Conservation (phyloP, 2,329 filamentous ascomycete genomes). For the Botryosphaeria dothidea region DNA sequence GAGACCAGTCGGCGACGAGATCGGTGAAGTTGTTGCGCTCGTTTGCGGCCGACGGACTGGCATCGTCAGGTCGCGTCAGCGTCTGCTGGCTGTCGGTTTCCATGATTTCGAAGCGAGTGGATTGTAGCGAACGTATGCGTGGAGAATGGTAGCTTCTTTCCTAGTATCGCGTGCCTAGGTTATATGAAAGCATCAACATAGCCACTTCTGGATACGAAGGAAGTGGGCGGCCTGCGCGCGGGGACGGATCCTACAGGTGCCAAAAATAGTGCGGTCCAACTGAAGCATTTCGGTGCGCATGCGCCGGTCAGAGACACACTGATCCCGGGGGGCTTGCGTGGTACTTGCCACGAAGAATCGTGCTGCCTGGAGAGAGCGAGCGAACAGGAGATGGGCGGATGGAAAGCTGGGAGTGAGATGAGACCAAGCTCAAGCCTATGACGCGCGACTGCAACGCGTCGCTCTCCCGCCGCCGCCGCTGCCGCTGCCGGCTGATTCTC, state of each 20-base stretch:
- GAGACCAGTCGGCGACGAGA: constrained; percentile 10
- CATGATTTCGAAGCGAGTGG: not conserved
- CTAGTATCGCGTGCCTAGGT: not conserved
- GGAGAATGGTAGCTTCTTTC: not conserved
- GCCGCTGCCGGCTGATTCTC: not conserved
- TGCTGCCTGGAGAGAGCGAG: constrained; percentile 2
- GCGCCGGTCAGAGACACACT: not conserved
- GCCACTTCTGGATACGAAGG: constrained; percentile 12
- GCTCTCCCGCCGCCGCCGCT: not conserved
- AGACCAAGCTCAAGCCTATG: not conserved
- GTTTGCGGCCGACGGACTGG: not conserved
- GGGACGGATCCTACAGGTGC: constrained; percentile 1
- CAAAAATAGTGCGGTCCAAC: not conserved
- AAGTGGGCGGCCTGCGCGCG: constrained; percentile 2
- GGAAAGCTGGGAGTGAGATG: not conserved
- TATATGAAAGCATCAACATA: constrained; percentile 12
- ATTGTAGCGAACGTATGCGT: not conserved
- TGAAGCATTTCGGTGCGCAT: not conserved
- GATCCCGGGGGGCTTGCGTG: constrained; percentile 3
- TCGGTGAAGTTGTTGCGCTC: constrained; percentile 18
- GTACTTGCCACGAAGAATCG: not conserved
- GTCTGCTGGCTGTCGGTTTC: not conserved
- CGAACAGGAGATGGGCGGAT: not conserved
- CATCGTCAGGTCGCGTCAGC: not conserved
- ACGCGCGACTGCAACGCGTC: constrained; percentile 2